Evolutionary conservation across 1,284 basidiomycete genomes (phyloP), one percentile per base, ranked within the genome.

Genomic region (Moniliophthora roreri): DNA sequence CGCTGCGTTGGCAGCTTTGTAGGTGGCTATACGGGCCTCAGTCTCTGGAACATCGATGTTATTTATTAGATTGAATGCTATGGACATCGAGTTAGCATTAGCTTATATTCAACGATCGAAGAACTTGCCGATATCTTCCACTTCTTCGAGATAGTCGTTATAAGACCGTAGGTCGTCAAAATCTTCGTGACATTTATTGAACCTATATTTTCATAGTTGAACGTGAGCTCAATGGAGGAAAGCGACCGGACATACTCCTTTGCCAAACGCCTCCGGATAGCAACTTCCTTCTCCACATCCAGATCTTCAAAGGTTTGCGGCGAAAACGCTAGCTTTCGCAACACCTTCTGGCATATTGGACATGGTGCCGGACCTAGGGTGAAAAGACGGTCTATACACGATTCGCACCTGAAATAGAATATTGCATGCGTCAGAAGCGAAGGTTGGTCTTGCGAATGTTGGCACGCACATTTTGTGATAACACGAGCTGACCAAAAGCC

Each of bases 231-330:
- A 41, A 20, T n/a, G 24, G 39, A 37, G 23, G 35, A 24, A 42
- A 15, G 39, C 42, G 15, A 15, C 18, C n/a, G n/a, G 6, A 55
- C 68, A 37, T 53, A 80, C 90, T 95, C 89, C 76, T 93, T 95
- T 1, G 89, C 87, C 57, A 98, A 86, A 52, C 93, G 79, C 61
- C 91, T 80, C 52, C 97, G 77, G 4, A 99, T 82, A 2, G 91
- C 87, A 0, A 99, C 91, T 71, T 99, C 97, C 69, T 96, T 96
- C 75, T 99, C 97, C 0, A 99, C 96, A 1, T 81, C 84, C 16
- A 99, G 78, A 68, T 99, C 96, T 70, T 98, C 95, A 61, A 99
- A 99, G 0, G 95, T 98, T 71, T 98, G 97, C 3, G 93, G 92
- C 18, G 87, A 90, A 66, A 99, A 99, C 23, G 94, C 93, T 39